A percentile compares a stretch with the other conserved stretches of the same genome.
These are phyloP conservation scores for Penicillium daleae DNA, from an alignment of 495 filamentous ascomycete species.

Conservation along the genomic window DNA sequence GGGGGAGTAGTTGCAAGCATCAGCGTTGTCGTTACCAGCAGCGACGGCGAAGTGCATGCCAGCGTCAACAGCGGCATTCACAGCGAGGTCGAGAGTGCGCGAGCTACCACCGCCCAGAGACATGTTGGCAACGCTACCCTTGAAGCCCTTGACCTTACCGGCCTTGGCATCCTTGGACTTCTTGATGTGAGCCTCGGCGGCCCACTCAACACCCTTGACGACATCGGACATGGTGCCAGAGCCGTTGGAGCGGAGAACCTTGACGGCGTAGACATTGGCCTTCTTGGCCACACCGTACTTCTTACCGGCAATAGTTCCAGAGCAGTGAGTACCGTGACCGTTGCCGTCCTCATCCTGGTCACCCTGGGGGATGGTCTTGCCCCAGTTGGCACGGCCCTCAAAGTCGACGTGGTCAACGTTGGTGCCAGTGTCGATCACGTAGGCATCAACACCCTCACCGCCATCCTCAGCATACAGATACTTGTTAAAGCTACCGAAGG, in stretches of 20 bases:
- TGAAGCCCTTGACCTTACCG: constrained; percentile 88
- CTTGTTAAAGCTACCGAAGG: constrained; percentile 95
- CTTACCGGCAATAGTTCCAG: constrained; percentile 94
- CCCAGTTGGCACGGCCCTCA: constrained; percentile 92
- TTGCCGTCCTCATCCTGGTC: constrained; percentile 95
- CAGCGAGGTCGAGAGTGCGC: constrained; percentile 81
- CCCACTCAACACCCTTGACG: constrained; percentile 97
- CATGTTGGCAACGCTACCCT: constrained; percentile 99
- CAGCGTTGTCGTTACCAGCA: constrained; percentile 96
- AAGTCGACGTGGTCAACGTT: constrained; percentile 95
- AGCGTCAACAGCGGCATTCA: constrained; percentile 88
- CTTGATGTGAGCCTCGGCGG: constrained; percentile 76
- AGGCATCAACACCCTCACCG: constrained; percentile 98
- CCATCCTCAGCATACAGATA: constrained; percentile 90
- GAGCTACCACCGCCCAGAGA: constrained; percentile 97
- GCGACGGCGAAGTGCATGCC: constrained; percentile 98
- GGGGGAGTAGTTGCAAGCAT: constrained; percentile 99
- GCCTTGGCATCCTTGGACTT: constrained; percentile 75
- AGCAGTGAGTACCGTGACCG: constrained; percentile 99
- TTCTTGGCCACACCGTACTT: constrained; percentile 99
- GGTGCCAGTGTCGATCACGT: constrained; percentile 98
- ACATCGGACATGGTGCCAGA: constrained; percentile 99
- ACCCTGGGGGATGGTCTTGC: constrained; percentile 86
- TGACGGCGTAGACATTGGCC: constrained; percentile 94
- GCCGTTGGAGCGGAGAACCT: constrained; percentile 96